Conservation (phyloP, 2,329 filamentous ascomycete species). For the Aspergillus fumigatiaffinis region DNA sequence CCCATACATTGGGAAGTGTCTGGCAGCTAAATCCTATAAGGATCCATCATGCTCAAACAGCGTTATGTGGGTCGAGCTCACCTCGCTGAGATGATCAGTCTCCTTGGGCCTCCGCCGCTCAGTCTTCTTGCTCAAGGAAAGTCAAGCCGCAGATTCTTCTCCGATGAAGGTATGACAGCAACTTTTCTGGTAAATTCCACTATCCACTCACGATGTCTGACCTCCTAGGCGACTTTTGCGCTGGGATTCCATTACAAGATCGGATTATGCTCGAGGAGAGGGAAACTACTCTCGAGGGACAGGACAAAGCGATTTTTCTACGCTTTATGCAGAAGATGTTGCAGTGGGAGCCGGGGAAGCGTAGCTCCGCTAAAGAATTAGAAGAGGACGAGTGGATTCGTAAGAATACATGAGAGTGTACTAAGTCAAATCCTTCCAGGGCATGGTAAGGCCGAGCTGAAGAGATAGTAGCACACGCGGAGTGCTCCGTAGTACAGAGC, state of each 20-base stretch:
- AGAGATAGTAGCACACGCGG: too few relatives aligned
- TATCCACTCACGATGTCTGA: slow-evolving; percentile 4
- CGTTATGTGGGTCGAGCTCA: slow-evolving; percentile 34
- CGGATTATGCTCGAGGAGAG: slow-evolving; percentile 31
- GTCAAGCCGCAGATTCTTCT: slow-evolving; percentile 38
- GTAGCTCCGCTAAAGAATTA: slow-evolving; percentile 28
- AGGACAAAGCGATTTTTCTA: slow-evolving; percentile 30
- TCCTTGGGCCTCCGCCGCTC: slow-evolving; percentile 44
- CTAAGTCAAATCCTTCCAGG: too few relatives aligned
- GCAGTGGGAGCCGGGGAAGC: slow-evolving; percentile 31
- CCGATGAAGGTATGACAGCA: slow-evolving; percentile 27
- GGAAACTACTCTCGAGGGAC: slow-evolving; percentile 36
- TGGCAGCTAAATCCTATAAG: too few relatives aligned
- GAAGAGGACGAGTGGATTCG: slow-evolving; percentile 25
- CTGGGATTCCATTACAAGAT: slow-evolving; percentile 17
- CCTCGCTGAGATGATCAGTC: slow-evolving; percentile 46
- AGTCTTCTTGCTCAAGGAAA: slow-evolving; percentile 32
- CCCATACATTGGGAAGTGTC: too few relatives aligned
- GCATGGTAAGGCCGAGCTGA: too few relatives aligned
- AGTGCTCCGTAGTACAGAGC: too few relatives aligned
- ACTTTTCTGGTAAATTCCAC: not conserved
- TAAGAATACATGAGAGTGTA: too few relatives aligned
- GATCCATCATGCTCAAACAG: too few relatives aligned
- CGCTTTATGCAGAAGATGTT: slow-evolving; percentile 35
- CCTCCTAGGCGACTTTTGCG: slow-evolving; percentile 25